These are phyloP conservation scores for Chaetomium olivaceum DNA, from an alignment of 2,329 filamentous ascomycete genomes.

Conservation along the genomic window DNA sequence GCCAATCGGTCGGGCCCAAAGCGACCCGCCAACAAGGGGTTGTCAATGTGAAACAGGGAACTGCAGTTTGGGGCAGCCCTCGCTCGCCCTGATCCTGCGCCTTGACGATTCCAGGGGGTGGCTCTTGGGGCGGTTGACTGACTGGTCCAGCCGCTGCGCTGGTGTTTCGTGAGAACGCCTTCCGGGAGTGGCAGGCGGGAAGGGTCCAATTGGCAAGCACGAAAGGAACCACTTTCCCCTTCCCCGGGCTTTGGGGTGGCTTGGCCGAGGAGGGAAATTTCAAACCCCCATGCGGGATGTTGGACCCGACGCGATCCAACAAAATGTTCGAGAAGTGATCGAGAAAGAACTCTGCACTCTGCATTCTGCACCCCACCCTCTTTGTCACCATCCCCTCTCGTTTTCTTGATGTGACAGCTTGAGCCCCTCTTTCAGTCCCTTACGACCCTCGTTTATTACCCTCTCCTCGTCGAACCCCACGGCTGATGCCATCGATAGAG, in stretches of 20 bases:
- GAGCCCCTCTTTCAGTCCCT: slow-evolving; percentile 1
- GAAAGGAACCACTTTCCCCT: background rate
- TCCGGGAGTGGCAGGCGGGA: slow-evolving; percentile 1
- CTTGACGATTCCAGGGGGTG: background rate
- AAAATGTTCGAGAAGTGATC: background rate
- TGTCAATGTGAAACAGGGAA: slow-evolving; percentile 24
- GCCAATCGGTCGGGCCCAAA: slow-evolving; percentile 21
- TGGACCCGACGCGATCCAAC: slow-evolving; percentile 8
- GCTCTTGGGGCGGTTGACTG: background rate
- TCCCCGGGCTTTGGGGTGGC: background rate
- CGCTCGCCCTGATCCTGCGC: background rate
- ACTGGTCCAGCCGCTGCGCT: slow-evolving; percentile 13
- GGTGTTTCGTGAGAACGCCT: slow-evolving; percentile 20
- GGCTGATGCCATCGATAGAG: slow-evolving; percentile 19
- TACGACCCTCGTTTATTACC: slow-evolving; percentile 16
- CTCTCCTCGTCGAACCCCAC: background rate
- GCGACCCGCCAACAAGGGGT: slow-evolving; percentile 12
- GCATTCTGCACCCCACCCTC: slow-evolving; percentile 12
- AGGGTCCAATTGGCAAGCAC: slow-evolving; percentile 15
- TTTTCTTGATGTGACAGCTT: slow-evolving; percentile 14
- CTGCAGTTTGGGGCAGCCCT: background rate
- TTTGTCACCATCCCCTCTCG: slow-evolving; percentile 14
- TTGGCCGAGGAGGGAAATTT: slow-evolving; percentile 11
- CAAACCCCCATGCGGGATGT: slow-evolving; percentile 12
- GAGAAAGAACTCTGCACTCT: background rate